These are phyloP conservation scores for Lachnellula cervina DNA, from an alignment of 2,329 filamentous ascomycete species.

Conservation along the genomic window DNA sequence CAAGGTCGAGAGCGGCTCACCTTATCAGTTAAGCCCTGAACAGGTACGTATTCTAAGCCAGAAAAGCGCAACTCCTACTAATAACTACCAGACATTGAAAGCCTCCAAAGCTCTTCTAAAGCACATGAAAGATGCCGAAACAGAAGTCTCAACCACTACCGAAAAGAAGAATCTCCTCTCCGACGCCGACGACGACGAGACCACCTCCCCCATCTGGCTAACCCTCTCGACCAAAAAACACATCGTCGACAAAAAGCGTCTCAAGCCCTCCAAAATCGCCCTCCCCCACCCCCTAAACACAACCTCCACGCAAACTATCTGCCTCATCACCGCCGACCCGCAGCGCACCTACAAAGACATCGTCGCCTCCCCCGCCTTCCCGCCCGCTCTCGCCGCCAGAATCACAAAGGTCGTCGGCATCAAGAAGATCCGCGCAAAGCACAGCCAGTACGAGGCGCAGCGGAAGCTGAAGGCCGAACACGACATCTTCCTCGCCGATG, in stretches of 20 bases:
- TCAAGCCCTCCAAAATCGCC: slow-evolving; percentile 79
- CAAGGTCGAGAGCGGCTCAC: slow-evolving; percentile 31
- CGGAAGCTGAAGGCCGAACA: slow-evolving; percentile 80
- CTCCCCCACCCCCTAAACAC: slow-evolving; percentile 73
- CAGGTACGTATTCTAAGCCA: slow-evolving; percentile 24
- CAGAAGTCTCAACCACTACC: slow-evolving; percentile 39
- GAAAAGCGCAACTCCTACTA: slow-evolving; percentile 1
- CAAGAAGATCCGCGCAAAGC: slow-evolving; percentile 82
- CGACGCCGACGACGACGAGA: slow-evolving; percentile 37
- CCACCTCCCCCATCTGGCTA: slow-evolving; percentile 55
- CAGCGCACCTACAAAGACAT: slow-evolving; percentile 90
- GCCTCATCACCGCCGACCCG: slow-evolving; percentile 75
- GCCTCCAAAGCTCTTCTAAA: slow-evolving; percentile 58
- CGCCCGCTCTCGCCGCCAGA: slow-evolving; percentile 57
- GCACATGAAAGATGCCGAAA: slow-evolving; percentile 54
- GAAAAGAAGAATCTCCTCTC: slow-evolving; percentile 54
- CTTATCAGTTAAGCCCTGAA: slow-evolving; percentile 30
- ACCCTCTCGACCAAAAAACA: slow-evolving; percentile 62
- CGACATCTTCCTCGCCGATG: slow-evolving; percentile 90
- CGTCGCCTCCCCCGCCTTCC: slow-evolving; percentile 68
- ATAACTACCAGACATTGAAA: slow-evolving; percentile 47
- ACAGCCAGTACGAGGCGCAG: slow-evolving; percentile 81
- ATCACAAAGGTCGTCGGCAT: slow-evolving; percentile 76
- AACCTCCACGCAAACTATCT: slow-evolving; percentile 64
- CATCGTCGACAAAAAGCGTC: slow-evolving; percentile 65